phyloP scores from a whole-genome alignment of 2,329 filamentous ascomycete genomes.

The Cadophora luteo-olivacea region DNA sequence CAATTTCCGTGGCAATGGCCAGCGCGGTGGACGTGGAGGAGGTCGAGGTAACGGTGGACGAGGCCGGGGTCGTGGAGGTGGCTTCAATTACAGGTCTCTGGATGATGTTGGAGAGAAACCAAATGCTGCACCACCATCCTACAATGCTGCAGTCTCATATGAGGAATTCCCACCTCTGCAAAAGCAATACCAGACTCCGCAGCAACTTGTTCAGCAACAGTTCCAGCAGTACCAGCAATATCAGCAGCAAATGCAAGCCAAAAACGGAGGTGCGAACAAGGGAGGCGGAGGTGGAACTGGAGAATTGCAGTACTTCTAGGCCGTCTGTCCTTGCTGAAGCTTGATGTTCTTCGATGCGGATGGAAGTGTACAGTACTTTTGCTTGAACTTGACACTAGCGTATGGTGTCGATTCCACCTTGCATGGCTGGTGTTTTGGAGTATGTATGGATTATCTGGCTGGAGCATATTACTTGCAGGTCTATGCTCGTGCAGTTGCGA shows the following conservation, averaged over 20 bases:
- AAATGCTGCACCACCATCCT: constrained; percentile 44
- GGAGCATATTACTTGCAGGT: not conserved
- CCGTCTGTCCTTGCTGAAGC: not conserved
- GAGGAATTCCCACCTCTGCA: constrained; percentile 46
- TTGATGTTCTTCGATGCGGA: not conserved
- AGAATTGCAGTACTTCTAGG: constrained; percentile 43
- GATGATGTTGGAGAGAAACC: constrained; percentile 65
- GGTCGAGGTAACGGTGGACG: constrained; percentile 50
- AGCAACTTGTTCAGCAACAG: constrained; percentile 44
- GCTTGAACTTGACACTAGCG: not conserved
- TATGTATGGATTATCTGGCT: constrained; percentile 4
- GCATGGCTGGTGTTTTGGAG: not conserved
- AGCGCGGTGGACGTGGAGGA: constrained; percentile 35
- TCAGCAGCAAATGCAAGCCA: constrained; percentile 39
- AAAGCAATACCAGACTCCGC: constrained; percentile 44
- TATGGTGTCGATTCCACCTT: not conserved
- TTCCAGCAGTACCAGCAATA: constrained; percentile 43
- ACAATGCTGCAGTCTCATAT: constrained; percentile 44
- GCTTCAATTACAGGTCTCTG: constrained; percentile 66
- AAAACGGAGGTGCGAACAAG: constrained; percentile 32
- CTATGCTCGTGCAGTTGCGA: not conserved
- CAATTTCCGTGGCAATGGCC: constrained; percentile 44
- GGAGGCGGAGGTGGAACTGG: constrained; percentile 28
- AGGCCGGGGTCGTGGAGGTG: constrained; percentile 51
- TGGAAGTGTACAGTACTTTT: not conserved